Conservation (phyloP, 2,329 filamentous ascomycete species). For the Alternaria sp. region DNA sequence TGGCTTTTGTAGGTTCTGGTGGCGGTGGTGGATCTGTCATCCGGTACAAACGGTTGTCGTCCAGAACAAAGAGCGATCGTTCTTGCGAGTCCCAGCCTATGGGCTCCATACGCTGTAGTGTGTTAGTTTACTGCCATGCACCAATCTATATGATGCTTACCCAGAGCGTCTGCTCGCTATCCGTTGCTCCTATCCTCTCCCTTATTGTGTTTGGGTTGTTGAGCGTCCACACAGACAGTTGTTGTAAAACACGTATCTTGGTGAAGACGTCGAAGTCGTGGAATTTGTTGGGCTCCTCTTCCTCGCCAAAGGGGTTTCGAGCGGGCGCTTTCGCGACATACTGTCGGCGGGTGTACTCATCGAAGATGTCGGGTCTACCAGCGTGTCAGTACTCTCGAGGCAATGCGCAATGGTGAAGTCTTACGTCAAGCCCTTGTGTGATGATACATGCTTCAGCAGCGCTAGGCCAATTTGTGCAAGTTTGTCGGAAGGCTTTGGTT, state of each 20-base stretch:
- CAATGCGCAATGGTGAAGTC: slow-evolving; percentile 49
- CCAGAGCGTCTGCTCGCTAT: slow-evolving; percentile 83
- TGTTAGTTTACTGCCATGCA: slow-evolving; percentile 27
- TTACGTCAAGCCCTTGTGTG: slow-evolving; percentile 89
- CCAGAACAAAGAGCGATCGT: slow-evolving; percentile 86
- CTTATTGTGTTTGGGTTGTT: slow-evolving; percentile 86
- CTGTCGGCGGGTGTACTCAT: slow-evolving; percentile 90
- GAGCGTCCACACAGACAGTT: slow-evolving; percentile 89
- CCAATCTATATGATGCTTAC: slow-evolving; percentile 60
- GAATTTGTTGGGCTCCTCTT: slow-evolving; percentile 77
- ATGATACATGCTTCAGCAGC: slow-evolving; percentile 91
- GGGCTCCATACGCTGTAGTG: slow-evolving; percentile 70
- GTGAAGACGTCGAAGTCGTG: slow-evolving; percentile 81
- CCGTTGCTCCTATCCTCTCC: slow-evolving; percentile 84
- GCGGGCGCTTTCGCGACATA: slow-evolving; percentile 81
- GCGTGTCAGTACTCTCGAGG: slow-evolving; percentile 23
- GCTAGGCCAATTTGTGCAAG: slow-evolving; percentile 84
- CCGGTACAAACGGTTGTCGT: slow-evolving; percentile 93
- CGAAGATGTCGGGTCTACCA: slow-evolving; percentile 81
- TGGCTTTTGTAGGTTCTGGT: slow-evolving; percentile 63
- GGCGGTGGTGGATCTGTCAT: slow-evolving; percentile 76
- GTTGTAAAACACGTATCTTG: slow-evolving; percentile 84
- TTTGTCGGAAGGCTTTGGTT: slow-evolving; percentile 73
- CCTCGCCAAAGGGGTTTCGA: slow-evolving; percentile 84
- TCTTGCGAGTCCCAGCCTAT: slow-evolving; percentile 90